Evolutionary conservation across 495 filamentous ascomycete species (phyloP).

Genomic region (Hypoxylon perforatum): DNA sequence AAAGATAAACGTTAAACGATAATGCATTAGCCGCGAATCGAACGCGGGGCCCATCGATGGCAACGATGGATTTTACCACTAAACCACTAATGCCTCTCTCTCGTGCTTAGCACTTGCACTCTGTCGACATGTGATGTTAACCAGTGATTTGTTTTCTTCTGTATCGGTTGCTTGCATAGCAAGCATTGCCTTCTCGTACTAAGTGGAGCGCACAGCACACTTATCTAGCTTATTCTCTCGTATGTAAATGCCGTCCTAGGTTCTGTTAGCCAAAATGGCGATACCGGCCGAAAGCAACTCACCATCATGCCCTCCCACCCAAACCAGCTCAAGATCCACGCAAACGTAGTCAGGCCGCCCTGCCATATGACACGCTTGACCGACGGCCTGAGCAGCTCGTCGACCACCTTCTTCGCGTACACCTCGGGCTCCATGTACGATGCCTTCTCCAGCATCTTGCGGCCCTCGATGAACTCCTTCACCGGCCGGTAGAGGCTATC

Average conservation of each 20-base stretch:
- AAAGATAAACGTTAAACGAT: slow-evolving; percentile 1
- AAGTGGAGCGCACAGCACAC: slow-evolving; percentile 12
- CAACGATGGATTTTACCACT: slow-evolving; percentile 57
- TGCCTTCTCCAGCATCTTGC: slow-evolving; percentile 24
- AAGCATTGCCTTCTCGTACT: background rate
- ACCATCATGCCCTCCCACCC: slow-evolving; percentile 46
- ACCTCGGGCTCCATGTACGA: slow-evolving; percentile 13
- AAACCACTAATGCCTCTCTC: slow-evolving; percentile 31
- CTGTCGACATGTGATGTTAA: too few relatives aligned
- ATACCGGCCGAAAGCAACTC: background rate
- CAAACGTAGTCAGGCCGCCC: slow-evolving; percentile 28
- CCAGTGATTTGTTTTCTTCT: background rate
- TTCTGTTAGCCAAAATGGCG: background rate
- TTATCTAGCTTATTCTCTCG: slow-evolving; percentile 18
- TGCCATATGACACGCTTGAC: slow-evolving; percentile 39
- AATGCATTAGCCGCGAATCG: slow-evolving; percentile 34
- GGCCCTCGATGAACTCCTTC: slow-evolving; percentile 41
- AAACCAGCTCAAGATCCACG: slow-evolving; percentile 43
- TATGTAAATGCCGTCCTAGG: slow-evolving; percentile 25
- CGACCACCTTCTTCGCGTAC: slow-evolving; percentile 34
- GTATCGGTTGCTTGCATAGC: background rate
- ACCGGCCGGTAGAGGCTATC: slow-evolving; percentile 38
- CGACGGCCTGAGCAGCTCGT: slow-evolving; percentile 23
- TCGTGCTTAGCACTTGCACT: too few relatives aligned
- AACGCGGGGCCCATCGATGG: slow-evolving; percentile 61